A percentile compares a stretch with the other conserved stretches of the same genome.
Conservation (phyloP, 257 asterid species). For the Solanum bukasovii region DNA sequence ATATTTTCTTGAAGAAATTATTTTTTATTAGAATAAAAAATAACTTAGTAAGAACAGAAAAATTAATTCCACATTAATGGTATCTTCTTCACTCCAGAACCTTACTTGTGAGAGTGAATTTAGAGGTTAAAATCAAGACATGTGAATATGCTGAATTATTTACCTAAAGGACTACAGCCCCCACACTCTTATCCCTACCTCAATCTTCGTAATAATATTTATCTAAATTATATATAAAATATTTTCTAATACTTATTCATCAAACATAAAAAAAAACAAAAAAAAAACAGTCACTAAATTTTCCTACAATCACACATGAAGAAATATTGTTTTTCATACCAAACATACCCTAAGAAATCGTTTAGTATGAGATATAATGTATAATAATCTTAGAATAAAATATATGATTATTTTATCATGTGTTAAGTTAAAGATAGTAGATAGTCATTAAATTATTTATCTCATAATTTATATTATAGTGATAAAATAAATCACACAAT, state of each 20-base stretch:
- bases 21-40: no score
- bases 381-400: no score
- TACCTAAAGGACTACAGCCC: background rate
- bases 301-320: background rate
- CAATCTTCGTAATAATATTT: no score
- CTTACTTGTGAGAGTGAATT: background rate
- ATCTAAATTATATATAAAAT: no score
- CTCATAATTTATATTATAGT: fast-evolving
- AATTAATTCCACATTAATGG: background rate
- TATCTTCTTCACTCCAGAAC: background rate
- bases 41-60: background rate
- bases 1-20: background rate
- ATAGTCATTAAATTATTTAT: no score
- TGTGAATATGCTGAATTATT: no score
- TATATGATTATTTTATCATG: background rate
- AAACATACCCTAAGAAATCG: background rate
- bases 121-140: no score
- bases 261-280: no score
- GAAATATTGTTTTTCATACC: background rate
- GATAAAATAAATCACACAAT: background rate
- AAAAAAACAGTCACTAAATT: background rate
- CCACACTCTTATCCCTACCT: background rate
- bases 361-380: no score
- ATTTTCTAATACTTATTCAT: no score
- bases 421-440: background rate